Conservation (phyloP, 345 rosid genomes). For the Litchi chinensis region DNA sequence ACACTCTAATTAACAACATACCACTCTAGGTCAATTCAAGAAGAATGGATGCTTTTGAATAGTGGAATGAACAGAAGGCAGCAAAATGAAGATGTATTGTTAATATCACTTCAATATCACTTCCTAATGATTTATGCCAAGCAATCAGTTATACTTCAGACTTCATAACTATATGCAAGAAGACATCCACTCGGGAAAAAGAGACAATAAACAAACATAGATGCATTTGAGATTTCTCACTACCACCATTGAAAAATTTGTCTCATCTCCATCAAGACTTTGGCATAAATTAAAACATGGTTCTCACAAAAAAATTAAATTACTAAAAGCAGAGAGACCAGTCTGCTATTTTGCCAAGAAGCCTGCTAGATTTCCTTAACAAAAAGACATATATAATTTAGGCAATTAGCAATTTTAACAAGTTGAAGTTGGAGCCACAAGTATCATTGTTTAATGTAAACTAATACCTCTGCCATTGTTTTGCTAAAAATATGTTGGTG, state of each 20-base stretch:
- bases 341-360: background rate
- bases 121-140: background rate
- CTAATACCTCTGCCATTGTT: background rate
- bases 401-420: background rate
- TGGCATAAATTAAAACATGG: background rate
- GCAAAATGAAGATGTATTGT: background rate
- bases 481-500: background rate
- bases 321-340: background rate
- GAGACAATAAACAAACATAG: background rate
- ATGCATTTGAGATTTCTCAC: background rate
- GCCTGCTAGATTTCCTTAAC: background rate
- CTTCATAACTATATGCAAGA: background rate
- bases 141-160: background rate
- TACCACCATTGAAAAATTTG: background rate
- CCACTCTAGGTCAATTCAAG: background rate
- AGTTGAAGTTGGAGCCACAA: background rate
- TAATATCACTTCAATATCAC: background rate
- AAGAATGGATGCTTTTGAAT: background rate
- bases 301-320: background rate
- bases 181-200: background rate
- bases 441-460: background rate
- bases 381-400: slow-evolving; percentile 2
- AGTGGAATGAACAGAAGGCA: background rate
- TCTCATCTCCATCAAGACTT: background rate
- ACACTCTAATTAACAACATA: background rate